Base-by-base conservation (phyloP, 2,329 filamentous ascomycete genomes). In the Aspergillus piperis region DNA sequence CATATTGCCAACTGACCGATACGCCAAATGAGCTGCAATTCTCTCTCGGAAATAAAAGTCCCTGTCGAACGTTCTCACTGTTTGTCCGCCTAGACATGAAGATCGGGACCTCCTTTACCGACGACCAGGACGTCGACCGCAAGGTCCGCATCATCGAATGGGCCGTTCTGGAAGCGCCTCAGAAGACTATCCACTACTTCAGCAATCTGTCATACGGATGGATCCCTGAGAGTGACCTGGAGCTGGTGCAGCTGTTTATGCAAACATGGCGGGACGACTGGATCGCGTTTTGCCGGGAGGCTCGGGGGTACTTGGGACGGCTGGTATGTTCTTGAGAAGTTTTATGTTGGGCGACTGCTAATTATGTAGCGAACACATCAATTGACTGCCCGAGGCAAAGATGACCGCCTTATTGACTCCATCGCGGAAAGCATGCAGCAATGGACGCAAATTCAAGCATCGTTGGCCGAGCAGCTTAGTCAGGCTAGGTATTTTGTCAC, bases 191-290 rank as follows among this genome's bases (percentile, higher is more conserved):
- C 5, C 54, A 61, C 58, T 64, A 62, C 38, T 64, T 60, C 49
- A 64, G 62, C 21, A 64, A 64, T 17, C 39, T 64, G 19, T 55
- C 57, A 1, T 64, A 60, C 15, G 62, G 62, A 3, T 64, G 60
- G 58, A 62, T 62, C 17, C 62, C 62, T 2, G 48, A 61, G 23
- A 64, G 53, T 27, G 62, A 64, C n/a, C 36, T 64, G n/a, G 62
- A 62, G 17, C 19, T 64, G 15, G 48, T 62, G 21, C 50, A 59
- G 30, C 32, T 62, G 6, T 64, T 64, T 15, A 60, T 64, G 62
- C 60, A 58, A 23, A 62, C 54, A 2, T 62, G 57, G 60, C 50
- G 55, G 15, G 57, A 62, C 32, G 62, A 64, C 52, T 64, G 62
- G 62, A 53, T 62, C 30, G 36, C 47, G 3, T 60, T 62, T 36